These are phyloP conservation scores for Centella asiatica DNA, from an alignment of 129 eudicot species.

Conservation along the genomic window DNA sequence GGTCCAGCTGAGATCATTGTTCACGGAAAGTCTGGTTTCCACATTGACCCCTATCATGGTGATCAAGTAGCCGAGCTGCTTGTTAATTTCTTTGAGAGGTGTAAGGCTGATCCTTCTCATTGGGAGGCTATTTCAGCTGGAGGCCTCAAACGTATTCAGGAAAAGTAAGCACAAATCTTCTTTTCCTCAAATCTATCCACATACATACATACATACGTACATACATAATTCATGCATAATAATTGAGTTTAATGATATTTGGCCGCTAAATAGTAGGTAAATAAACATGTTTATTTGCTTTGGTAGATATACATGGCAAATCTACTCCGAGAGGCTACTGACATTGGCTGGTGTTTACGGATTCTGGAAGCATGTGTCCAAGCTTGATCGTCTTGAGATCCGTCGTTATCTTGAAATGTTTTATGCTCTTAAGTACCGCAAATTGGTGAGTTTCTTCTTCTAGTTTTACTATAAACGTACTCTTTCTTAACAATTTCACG, in stretches of 20 bases:
- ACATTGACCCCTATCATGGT: constrained; percentile 70
- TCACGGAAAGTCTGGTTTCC: constrained; percentile 73
- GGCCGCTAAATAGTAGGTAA: background rate
- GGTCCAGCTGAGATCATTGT: constrained; percentile 86
- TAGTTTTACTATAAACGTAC: too few species aligned
- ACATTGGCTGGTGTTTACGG: constrained; percentile 63
- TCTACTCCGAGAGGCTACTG: constrained; percentile 61
- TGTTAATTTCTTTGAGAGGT: constrained; percentile 52
- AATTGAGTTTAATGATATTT: background rate
- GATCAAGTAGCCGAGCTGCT: constrained; percentile 54
- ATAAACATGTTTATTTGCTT: background rate
- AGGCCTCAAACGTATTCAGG: constrained; percentile 57
- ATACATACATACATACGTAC: too few species aligned
- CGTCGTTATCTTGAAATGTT: constrained; percentile 79
- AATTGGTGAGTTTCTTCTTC: constrained; percentile 30
- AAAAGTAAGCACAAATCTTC: constrained; percentile 36
- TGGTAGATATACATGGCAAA: constrained; percentile 68
- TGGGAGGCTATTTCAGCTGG: constrained; percentile 61
- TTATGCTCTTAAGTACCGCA: constrained; percentile 55
- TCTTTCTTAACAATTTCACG: too few species aligned
- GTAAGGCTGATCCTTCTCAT: constrained; percentile 44
- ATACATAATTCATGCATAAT: background rate
- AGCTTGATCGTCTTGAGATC: constrained; percentile 54
- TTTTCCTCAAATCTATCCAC: too few species aligned
- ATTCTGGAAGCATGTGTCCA: constrained; percentile 71